Evolutionary conservation across 2,329 filamentous ascomycete species (phyloP).

Genomic region (Nigrograna mackinnonii): DNA sequence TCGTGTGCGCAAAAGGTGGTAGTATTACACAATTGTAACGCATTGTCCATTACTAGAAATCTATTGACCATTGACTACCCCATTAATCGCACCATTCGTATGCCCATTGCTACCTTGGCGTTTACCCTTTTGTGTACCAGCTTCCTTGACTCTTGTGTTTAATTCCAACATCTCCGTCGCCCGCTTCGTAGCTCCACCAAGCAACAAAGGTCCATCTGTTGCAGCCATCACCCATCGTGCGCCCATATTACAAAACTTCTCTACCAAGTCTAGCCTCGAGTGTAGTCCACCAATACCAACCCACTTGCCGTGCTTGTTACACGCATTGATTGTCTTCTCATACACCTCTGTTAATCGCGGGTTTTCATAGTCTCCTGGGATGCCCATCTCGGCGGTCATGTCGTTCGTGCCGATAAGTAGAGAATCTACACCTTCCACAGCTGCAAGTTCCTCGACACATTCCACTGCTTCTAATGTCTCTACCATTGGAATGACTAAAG

Average conservation of each 20-base stretch:
- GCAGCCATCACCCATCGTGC: neutral
- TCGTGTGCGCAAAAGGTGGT: too few relatives aligned
- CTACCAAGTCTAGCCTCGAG: neutral
- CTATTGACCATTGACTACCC: too few relatives aligned
- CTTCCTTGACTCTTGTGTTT: too few relatives aligned
- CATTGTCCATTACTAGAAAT: too few relatives aligned
- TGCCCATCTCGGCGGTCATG: constrained; percentile 48
- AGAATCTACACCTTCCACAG: constrained; percentile 37
- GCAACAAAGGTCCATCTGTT: neutral
- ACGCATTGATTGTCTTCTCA: neutral
- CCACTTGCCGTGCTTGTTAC: neutral
- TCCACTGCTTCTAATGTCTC: neutral
- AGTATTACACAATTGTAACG: too few relatives aligned
- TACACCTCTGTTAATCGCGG: constrained; percentile 5
- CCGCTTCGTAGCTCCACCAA: neutral
- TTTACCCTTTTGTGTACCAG: too few relatives aligned
- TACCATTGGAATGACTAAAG: neutral
- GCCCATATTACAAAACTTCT: neutral
- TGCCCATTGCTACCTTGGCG: too few relatives aligned
- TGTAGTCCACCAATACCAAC: neutral
- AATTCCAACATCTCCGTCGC: too few relatives aligned
- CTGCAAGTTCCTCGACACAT: neutral
- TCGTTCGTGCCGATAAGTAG: constrained; percentile 52
- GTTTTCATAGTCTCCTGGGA: constrained; percentile 46
- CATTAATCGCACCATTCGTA: too few relatives aligned